A percentile compares a stretch with the other conserved stretches of the same genome.
phyloP scores from a whole-genome alignment of 352 stramenopile species.

The Phytopythium helicoides region DNA sequence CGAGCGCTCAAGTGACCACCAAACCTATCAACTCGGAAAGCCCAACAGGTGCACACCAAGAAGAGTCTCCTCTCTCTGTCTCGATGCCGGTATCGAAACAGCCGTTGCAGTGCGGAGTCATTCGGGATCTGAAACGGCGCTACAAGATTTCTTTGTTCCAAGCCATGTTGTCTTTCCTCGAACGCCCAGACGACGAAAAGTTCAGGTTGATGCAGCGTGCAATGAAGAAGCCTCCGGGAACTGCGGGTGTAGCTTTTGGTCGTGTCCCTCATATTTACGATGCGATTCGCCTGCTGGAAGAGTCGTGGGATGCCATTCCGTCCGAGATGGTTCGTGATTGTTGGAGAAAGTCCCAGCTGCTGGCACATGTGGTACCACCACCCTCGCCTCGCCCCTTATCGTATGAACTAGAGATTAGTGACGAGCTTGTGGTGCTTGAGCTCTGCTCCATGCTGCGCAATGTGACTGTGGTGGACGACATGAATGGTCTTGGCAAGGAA shows the following conservation, averaged over 20 bases:
- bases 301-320: constrained; percentile 32
- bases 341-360: constrained; percentile 35
- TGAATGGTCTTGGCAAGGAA: constrained; percentile 33
- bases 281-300: constrained; percentile 38
- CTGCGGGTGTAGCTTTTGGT: constrained; percentile 31
- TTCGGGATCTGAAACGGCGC: constrained; percentile 46
- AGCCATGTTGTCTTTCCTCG: constrained; percentile 37
- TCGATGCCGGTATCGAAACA: constrained; percentile 19
- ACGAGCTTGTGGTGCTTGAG: constrained; percentile 35
- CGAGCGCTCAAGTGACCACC: constrained; percentile 4
- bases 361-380: neutral
- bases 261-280: constrained; percentile 39
- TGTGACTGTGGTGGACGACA: constrained; percentile 21
- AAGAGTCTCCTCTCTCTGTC: neutral
- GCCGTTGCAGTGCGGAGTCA: constrained; percentile 28
- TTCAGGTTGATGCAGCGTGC: constrained; percentile 38
- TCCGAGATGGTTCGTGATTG: constrained; percentile 15
- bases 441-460: constrained; percentile 35
- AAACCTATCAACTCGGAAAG: neutral
- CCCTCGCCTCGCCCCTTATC: neutral
- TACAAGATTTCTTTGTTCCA: constrained; percentile 54
- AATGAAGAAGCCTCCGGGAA: constrained; percentile 28
- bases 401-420: constrained; percentile 15
- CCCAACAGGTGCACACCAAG: neutral
- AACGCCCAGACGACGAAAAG: constrained; percentile 38